Base-by-base conservation (phyloP, 805 yeast genomes). In the Schizosaccharomyces octosporus region DNA sequence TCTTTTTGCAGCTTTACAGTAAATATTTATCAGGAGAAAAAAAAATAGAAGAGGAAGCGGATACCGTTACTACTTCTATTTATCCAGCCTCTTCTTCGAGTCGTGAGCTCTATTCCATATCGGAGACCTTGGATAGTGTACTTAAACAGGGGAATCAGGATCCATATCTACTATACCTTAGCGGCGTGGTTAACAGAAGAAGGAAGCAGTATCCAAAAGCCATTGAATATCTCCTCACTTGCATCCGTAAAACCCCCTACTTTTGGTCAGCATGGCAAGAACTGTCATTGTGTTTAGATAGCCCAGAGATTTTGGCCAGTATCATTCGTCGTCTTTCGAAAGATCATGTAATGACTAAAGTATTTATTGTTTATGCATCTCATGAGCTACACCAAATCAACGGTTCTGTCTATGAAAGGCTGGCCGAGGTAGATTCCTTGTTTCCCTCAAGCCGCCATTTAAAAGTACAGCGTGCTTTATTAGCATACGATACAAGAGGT, bases 221-320 rank as follows among this genome's bases (percentile, higher is more conserved):
- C 0, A 81, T 83, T 62, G 74, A 77, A 29, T 73, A 74, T 57
- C 76, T 89, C 41, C 74, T 81, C 39, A 76, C 75, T 59, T 83
- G 96, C 0, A 68, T 90, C 15, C 73, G 77, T 29, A 60, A 76
- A 36, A 87, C 83, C 66, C 95, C 97, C 0, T 85, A 77, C 70
- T 90, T 90, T 70, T 93, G 98, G 98, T 79, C 89, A 62, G 84
- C 93, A 63, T 93, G 97, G 97, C 76, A 78, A 62, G 97, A 90
- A 68, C 74, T 93, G 81, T 13, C 73, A 80, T 3, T 80, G 86
- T 61, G 72, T 87, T 36, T 71, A 79, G 6, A 77, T 41, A 43
- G 55, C 29, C 80, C 39, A 76, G 81, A 62, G 84, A 83, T 63
- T 85, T 84, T 61, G 45, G 45, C 61, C 39, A 59, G 45, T 58